phyloP scores from a whole-genome alignment of 768 basidiomycete genomes.

The Boletus bicolor region DNA sequence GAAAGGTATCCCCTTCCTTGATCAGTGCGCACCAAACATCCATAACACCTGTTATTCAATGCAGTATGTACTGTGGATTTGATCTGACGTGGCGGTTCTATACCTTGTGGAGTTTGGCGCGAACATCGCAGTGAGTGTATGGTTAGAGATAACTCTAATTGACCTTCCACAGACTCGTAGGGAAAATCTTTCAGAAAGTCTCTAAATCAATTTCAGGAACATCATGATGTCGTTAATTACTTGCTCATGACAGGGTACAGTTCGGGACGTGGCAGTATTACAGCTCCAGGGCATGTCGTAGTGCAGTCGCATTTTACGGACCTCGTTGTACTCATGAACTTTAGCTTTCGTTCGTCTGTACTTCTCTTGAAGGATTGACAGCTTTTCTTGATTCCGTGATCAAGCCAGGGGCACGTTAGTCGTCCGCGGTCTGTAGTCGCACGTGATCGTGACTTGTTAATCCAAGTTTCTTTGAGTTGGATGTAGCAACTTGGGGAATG shows the following conservation, averaged over 20 bases:
- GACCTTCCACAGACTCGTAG: conserved; percentile 14
- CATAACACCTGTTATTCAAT: conserved; percentile 2
- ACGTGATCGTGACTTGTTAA: conserved; percentile 11
- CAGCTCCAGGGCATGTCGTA: not conserved
- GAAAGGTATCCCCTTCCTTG: not conserved
- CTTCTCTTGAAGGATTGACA: conserved; percentile 17
- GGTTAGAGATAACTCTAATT: conserved; percentile 3
- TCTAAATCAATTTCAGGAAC: conserved; percentile 18
- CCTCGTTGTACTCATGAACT: conserved; percentile 17
- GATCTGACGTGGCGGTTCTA: not conserved
- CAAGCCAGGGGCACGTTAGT: conserved; percentile 5
- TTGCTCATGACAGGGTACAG: not conserved
- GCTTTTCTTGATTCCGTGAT: conserved; percentile 1
- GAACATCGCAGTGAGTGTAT: not conserved
- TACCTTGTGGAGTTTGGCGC: conserved; percentile 18
- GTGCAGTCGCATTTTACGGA: conserved; percentile 5
- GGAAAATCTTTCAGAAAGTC: conserved; percentile 1
- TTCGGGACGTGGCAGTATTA: conserved; percentile 13
- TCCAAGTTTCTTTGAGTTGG: not conserved
- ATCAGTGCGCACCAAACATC: conserved; percentile 9
- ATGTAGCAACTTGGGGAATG: not conserved
- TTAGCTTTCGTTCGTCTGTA: conserved; percentile 20
- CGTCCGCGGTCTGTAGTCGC: not conserved
- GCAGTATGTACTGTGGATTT: not conserved
- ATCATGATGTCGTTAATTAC: not conserved